Percentiles rank a stretch among this genome's conserved stretches.
These are phyloP conservation scores for Hypomontagnella submonticulosa DNA, from an alignment of 495 filamentous ascomycete genomes.

Conservation along the genomic window DNA sequence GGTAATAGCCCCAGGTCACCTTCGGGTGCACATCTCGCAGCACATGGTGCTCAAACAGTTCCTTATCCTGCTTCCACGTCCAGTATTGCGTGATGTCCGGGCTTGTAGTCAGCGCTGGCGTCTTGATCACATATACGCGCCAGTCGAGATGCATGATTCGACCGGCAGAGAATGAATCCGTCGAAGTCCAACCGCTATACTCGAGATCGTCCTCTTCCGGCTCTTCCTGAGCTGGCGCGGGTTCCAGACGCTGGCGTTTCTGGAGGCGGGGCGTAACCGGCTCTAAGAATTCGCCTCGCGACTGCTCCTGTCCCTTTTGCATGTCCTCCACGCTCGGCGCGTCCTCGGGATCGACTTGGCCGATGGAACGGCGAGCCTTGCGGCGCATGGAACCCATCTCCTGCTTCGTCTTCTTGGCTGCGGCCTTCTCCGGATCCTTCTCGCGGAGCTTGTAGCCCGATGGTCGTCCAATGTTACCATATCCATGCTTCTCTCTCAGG, in stretches of 20 bases:
- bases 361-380: conserved; percentile 42
- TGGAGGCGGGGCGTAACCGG: conserved; percentile 41
- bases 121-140: conserved; percentile 60
- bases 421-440: conserved; percentile 33
- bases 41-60: conserved; percentile 59
- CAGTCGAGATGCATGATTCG: conserved; percentile 56
- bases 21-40: conserved; percentile 52
- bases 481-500: conserved; percentile 56
- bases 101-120: conserved; percentile 51
- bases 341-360: conserved; percentile 43
- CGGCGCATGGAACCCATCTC: conserved; percentile 34
- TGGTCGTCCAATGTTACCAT: conserved; percentile 60
- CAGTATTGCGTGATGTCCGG: conserved; percentile 61
- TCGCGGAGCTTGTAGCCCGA: conserved; percentile 50
- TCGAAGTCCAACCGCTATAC: conserved; percentile 56
- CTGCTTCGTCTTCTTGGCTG: conserved; percentile 42
- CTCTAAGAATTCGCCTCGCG: conserved; percentile 33
- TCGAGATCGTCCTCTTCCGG: conserved; percentile 49
- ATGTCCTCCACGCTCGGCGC: conserved; percentile 25
- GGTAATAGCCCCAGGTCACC: conserved; percentile 58
- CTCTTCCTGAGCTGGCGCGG: conserved; percentile 12
- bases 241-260: conserved; percentile 43
- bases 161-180: conserved; percentile 55
- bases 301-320: conserved; percentile 27
- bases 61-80: conserved; percentile 54